A percentile compares a stretch with the other conserved stretches of the same genome.
Evolutionary conservation across 75 land plant genomes (phyloP).

Genomic region (Gnetum montanum): DNA sequence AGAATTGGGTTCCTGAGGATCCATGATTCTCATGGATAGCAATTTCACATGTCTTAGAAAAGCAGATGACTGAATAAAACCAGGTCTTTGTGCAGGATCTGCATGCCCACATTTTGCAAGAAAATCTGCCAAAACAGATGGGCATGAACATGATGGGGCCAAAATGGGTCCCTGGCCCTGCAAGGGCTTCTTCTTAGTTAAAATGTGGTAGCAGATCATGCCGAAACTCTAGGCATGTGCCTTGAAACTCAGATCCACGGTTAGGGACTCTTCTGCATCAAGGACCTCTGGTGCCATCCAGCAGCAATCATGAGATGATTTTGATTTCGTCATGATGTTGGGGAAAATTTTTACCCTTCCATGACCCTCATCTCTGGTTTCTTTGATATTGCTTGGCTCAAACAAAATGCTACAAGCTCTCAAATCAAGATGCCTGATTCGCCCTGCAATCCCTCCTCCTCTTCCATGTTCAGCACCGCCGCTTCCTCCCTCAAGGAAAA

Average conservation of each 20-base stretch:
- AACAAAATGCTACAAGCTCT: slow-evolving; percentile 14
- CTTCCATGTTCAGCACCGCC: slow-evolving; percentile 20
- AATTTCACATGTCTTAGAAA: slow-evolving; percentile 1
- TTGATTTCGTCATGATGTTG: slow-evolving; percentile 12
- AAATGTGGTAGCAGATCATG: slow-evolving; percentile 21
- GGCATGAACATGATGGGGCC: slow-evolving; percentile 7
- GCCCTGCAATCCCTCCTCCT: slow-evolving; percentile 21
- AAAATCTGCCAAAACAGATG: background rate
- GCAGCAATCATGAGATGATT: no score
- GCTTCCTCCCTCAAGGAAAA: no score
- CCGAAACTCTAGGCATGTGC: slow-evolving; percentile 27
- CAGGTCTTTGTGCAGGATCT: background rate
- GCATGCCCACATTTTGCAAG: background rate
- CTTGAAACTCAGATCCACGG: slow-evolving; percentile 13
- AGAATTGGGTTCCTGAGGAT: background rate
- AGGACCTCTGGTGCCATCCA: slow-evolving; percentile 29
- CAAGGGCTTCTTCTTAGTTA: slow-evolving; percentile 20
- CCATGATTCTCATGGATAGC: background rate
- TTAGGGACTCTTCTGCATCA: background rate
- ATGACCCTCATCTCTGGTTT: slow-evolving; percentile 12
- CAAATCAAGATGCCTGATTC: slow-evolving; percentile 20
- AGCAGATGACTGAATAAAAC: background rate
- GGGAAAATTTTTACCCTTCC: slow-evolving; percentile 17
- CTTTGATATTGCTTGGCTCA: slow-evolving; percentile 8
- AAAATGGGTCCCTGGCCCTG: slow-evolving; percentile 12